These are phyloP conservation scores for Metschnikowia corniflorae DNA, from an alignment of 805 yeast species.

Conservation along the genomic window DNA sequence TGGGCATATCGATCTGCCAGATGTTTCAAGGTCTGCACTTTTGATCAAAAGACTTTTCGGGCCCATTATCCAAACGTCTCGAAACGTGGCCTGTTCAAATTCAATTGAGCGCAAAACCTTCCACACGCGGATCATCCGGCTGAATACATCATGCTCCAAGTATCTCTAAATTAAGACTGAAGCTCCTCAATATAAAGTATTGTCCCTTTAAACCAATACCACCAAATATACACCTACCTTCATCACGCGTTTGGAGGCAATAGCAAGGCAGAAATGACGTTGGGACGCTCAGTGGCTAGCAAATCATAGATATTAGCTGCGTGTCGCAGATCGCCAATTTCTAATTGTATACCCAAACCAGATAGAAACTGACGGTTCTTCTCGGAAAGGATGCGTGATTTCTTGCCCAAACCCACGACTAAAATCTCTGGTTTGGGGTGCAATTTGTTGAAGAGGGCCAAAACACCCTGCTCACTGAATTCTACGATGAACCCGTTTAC, in stretches of 20 bases:
- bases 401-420: slow-evolving; percentile 67
- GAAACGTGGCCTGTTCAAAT: too few relatives aligned
- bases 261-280: slow-evolving; percentile 67
- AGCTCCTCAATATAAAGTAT: too few relatives aligned
- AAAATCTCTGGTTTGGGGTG: slow-evolving; percentile 78
- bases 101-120: too few relatives aligned
- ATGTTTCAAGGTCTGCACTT: too few relatives aligned
- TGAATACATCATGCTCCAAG: too few relatives aligned
- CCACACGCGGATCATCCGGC: too few relatives aligned
- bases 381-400: slow-evolving; percentile 61
- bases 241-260: slow-evolving; percentile 60
- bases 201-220: background rate
- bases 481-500: slow-evolving; percentile 52
- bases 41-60: too few relatives aligned
- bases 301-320: slow-evolving; percentile 72
- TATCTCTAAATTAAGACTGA: too few relatives aligned
- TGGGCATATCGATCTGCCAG: too few relatives aligned
- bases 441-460: slow-evolving; percentile 49
- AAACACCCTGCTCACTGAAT: slow-evolving; percentile 37
- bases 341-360: slow-evolving; percentile 64
- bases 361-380: slow-evolving; percentile 47
- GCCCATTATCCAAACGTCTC: too few relatives aligned
- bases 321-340: slow-evolving; percentile 57
- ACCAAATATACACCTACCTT: background rate
- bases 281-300: slow-evolving; percentile 75